These are phyloP conservation scores for Golubevia sp. DNA, from an alignment of 1,284 basidiomycete species.

Conservation along the genomic window DNA sequence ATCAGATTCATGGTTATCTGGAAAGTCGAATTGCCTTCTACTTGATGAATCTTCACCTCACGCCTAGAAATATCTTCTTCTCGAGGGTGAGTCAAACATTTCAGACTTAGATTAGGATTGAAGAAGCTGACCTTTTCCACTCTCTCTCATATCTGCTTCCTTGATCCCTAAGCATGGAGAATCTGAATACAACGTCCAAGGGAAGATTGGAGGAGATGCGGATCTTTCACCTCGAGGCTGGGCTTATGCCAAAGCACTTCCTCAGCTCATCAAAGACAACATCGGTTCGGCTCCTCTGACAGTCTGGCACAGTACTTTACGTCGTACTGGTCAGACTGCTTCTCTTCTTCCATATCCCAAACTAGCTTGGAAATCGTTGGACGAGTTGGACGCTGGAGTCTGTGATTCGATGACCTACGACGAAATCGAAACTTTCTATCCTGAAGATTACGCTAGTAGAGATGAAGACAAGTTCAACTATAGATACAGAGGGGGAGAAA, in stretches of 20 bases:
- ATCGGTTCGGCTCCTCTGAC: constrained; percentile 86
- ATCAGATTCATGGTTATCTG: constrained; percentile 73
- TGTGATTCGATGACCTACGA: constrained; percentile 99
- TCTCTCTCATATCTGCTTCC: constrained; percentile 7
- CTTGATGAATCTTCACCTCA: constrained; percentile 96
- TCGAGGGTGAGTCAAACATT: constrained; percentile 73
- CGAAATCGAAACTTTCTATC: constrained; percentile 85
- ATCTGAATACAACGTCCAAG: constrained; percentile 94
- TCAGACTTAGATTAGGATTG: neutral
- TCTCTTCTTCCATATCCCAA: constrained; percentile 82
- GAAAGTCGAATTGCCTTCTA: constrained; percentile 97
- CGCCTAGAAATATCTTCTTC: constrained; percentile 94
- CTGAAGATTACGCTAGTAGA: constrained; percentile 97
- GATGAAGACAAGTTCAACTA: constrained; percentile 99
- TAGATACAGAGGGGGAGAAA: constrained; percentile 87
- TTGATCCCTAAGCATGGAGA: constrained; percentile 80
- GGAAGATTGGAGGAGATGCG: constrained; percentile 96
- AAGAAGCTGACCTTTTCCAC: neutral
- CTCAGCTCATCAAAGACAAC: constrained; percentile 84
- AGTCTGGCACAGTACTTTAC: constrained; percentile 96
- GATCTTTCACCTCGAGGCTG: constrained; percentile 80
- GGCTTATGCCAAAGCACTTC: constrained; percentile 83
- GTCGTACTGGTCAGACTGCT: constrained; percentile 89
- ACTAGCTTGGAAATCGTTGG: constrained; percentile 96
- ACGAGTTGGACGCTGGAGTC: constrained; percentile 97